phyloP scores from a whole-genome alignment of 2,329 filamentous ascomycete species.

The Claviceps monticola region DNA sequence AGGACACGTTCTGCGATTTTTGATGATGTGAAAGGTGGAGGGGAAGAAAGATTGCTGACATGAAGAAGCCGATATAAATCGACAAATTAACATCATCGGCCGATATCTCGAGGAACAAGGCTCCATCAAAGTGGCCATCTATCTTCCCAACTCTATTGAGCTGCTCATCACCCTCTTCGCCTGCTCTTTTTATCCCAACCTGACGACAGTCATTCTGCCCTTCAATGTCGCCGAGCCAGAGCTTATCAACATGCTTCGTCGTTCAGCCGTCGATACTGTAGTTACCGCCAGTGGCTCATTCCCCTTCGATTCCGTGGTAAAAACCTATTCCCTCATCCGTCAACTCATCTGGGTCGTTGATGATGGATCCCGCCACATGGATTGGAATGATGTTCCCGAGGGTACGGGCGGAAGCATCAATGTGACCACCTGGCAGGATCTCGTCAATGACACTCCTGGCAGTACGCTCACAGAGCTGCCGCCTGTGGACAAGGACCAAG shows the following conservation, averaged over 20 bases:
- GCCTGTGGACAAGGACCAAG: constrained; percentile 36
- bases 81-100: constrained; percentile 80
- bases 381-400: constrained; percentile 82
- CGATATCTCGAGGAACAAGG: constrained; percentile 58
- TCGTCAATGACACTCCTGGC: constrained; percentile 56
- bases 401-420: constrained; percentile 61
- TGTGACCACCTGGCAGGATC: constrained; percentile 86
- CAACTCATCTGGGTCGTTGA: constrained; percentile 89
- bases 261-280: constrained; percentile 64
- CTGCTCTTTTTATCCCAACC: constrained; percentile 68
- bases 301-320: constrained; percentile 59
- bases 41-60: constrained; percentile 4
- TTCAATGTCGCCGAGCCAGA: constrained; percentile 60
- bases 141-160: constrained; percentile 87
- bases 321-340: constrained; percentile 55
- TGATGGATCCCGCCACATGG: constrained; percentile 78
- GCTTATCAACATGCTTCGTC: constrained; percentile 57
- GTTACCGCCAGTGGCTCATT: constrained; percentile 79
- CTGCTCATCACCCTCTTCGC: constrained; percentile 72
- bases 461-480: constrained; percentile 51
- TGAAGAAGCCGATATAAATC: constrained; percentile 51
- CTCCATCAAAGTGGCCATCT: constrained; percentile 69
- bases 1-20: not conserved
- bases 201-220: constrained; percentile 73
- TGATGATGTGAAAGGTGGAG: not conserved